phyloP scores from a whole-genome alignment of 148 eudicot species.

The Rhododendron mucronatum region DNA sequence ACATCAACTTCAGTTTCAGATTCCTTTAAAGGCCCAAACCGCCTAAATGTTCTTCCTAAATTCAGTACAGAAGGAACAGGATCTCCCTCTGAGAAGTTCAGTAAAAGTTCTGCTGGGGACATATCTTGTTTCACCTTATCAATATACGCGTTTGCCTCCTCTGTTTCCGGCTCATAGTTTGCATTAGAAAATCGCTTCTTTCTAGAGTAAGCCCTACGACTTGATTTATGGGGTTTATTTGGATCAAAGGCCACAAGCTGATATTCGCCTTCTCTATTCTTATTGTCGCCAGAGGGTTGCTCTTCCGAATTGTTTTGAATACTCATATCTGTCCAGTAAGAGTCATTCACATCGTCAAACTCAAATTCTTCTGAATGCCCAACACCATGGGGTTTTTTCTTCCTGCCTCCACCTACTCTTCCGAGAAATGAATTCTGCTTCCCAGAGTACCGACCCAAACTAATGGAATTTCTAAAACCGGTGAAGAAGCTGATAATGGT shows the following conservation, averaged over 20 bases:
- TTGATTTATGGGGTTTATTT: slow-evolving; percentile 40
- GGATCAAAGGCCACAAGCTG: slow-evolving; percentile 34
- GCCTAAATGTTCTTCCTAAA: slow-evolving; percentile 71
- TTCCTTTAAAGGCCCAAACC: slow-evolving; percentile 83
- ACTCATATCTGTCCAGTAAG: slow-evolving; percentile 93
- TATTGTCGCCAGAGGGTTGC: slow-evolving; percentile 39
- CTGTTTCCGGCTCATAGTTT: slow-evolving; percentile 26
- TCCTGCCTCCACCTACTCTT: slow-evolving; percentile 43
- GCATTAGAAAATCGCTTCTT: slow-evolving; percentile 56
- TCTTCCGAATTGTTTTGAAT: slow-evolving; percentile 66
- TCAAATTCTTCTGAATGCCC: slow-evolving; percentile 67
- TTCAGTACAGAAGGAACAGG: slow-evolving; percentile 63
- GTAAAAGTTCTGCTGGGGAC: slow-evolving; percentile 65
- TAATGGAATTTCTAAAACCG: slow-evolving; percentile 59
- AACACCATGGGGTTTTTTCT: slow-evolving; percentile 42
- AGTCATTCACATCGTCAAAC: slow-evolving; percentile 83
- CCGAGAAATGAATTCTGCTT: slow-evolving; percentile 21
- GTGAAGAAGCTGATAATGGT: slow-evolving; percentile 43
- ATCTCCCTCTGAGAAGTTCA: slow-evolving; percentile 58
- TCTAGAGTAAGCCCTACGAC: slow-evolving; percentile 44
- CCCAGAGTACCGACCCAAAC: slow-evolving; percentile 29
- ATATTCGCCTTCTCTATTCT: slow-evolving; percentile 36
- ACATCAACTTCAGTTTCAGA: slow-evolving; percentile 71
- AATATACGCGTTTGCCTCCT: slow-evolving; percentile 21
- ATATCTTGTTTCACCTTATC: slow-evolving; percentile 37